A percentile compares a stretch with the other conserved stretches of the same genome.
phyloP scores from a whole-genome alignment of 1,284 basidiomycete species.

The Crepidotus sp. region DNA sequence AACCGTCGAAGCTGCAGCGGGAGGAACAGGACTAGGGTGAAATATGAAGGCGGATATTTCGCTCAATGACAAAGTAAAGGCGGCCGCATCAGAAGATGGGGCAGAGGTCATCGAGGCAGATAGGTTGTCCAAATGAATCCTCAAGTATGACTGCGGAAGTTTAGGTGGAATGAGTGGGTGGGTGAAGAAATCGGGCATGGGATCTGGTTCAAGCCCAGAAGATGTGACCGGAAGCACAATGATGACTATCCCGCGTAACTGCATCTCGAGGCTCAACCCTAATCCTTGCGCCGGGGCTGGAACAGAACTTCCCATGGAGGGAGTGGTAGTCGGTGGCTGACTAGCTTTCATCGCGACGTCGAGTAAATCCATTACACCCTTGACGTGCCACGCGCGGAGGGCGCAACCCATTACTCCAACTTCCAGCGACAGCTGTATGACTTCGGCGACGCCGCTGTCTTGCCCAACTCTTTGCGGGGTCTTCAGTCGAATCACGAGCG shows the following conservation, averaged over 20 bases:
- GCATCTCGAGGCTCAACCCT: conserved; percentile 1
- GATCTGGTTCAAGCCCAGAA: conserved; percentile 6
- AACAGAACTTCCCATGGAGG: conserved; percentile 1
- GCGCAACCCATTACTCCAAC: conserved; percentile 45
- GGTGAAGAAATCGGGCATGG: conserved; percentile 39
- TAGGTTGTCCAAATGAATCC: conserved; percentile 48
- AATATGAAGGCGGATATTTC: conserved; percentile 52
- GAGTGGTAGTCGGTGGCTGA: conserved; percentile 11
- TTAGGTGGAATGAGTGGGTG: conserved; percentile 48
- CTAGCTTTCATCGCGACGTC: conserved; percentile 29
- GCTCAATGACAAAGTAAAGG: conserved; percentile 24
- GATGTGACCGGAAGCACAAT: conserved; percentile 34
- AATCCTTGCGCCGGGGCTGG: not conserved
- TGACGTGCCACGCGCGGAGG: conserved; percentile 45
- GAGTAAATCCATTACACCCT: conserved; percentile 34
- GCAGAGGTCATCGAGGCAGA: conserved; percentile 28
- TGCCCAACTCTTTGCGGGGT: conserved; percentile 26
- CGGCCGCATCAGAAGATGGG: conserved; percentile 8
- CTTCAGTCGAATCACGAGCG: conserved; percentile 46
- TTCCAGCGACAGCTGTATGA: conserved; percentile 30
- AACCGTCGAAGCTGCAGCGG: conserved; percentile 13
- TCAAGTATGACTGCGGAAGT: conserved; percentile 41
- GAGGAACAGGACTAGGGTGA: conserved; percentile 18
- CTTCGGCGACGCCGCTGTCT: conserved; percentile 14
- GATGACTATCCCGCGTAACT: conserved; percentile 41